These are phyloP conservation scores for Linnemannia zychae DNA, from an alignment of 192 early-diverging fungal species.

Conservation along the genomic window DNA sequence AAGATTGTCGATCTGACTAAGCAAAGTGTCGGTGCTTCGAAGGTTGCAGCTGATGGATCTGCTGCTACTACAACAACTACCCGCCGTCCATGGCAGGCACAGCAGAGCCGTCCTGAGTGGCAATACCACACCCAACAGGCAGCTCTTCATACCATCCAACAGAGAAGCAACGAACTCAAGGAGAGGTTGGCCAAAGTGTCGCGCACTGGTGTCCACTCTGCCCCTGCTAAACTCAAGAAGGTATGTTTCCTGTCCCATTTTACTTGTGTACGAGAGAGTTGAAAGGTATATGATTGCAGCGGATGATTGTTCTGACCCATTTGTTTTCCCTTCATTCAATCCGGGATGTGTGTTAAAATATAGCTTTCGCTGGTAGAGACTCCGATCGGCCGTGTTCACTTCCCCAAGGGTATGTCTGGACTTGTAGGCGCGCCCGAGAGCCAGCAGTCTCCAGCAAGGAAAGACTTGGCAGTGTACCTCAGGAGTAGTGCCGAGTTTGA, in stretches of 20 bases:
- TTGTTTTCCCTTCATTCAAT: conserved; percentile 1
- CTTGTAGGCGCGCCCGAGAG: conserved; percentile 36
- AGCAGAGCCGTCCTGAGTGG: conserved; percentile 60
- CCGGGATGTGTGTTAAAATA: neutral
- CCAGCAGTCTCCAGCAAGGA: conserved; percentile 15
- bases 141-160: conserved; percentile 64
- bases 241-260: conserved; percentile 8
- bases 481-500: conserved; percentile 47
- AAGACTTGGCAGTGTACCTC: conserved; percentile 47
- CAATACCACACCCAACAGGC: conserved; percentile 71
- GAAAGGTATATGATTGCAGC: neutral
- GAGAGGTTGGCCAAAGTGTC: conserved; percentile 48
- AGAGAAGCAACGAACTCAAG: conserved; percentile 65
- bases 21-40: conserved; percentile 12
- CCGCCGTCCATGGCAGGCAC: conserved; percentile 63
- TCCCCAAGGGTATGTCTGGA: conserved; percentile 38
- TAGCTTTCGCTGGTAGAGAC: conserved; percentile 46
- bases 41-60: conserved; percentile 12
- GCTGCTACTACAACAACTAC: conserved; percentile 8
- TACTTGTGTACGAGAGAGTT: too few species aligned
- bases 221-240: conserved; percentile 45
- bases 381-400: conserved; percentile 43
- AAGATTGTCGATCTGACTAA: conserved; percentile 64
- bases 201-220: conserved; percentile 9
- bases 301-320: neutral